These are phyloP conservation scores for Trypanosoma congolense DNA, from an alignment of 208 protist species.

Conservation along the genomic window DNA sequence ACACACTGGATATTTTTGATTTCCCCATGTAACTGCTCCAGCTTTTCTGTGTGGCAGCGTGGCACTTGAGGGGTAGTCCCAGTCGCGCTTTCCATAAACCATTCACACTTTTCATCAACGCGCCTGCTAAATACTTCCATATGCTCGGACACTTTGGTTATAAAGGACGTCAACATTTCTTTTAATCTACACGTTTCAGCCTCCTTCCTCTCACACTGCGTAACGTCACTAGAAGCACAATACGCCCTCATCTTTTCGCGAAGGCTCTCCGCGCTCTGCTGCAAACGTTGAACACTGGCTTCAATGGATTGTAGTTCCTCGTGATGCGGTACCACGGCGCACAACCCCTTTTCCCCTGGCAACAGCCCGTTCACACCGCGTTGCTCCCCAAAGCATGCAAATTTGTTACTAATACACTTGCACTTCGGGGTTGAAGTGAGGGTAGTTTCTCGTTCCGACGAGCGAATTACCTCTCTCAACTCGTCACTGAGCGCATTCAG, in stretches of 20 bases:
- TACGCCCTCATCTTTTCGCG: not conserved
- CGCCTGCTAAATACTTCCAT: slow-evolving; percentile 4
- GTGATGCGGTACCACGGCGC: no score
- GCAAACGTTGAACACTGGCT: not conserved
- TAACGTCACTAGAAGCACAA: not conserved
- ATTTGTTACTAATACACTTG: no score
- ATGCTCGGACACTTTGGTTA: slow-evolving; percentile 5
- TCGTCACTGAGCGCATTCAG: not conserved
- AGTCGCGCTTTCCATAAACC: slow-evolving; percentile 12
- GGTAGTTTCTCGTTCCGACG: no score
- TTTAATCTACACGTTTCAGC: not conserved
- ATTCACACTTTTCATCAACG: slow-evolving; percentile 9
- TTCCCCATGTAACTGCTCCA: slow-evolving; percentile 15
- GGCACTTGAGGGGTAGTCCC: slow-evolving; percentile 10
- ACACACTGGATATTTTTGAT: slow-evolving; percentile 10
- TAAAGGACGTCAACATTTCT: slow-evolving; percentile 3
- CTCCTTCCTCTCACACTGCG: not conserved
- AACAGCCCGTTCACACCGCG: no score
- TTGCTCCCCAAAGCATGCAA: no score
- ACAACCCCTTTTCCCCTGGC: no score
- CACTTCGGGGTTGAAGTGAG: no score
- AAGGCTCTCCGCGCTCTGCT: not conserved
- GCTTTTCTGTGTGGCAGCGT: slow-evolving; percentile 7
- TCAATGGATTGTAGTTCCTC: slow-evolving; percentile 4
- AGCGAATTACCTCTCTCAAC: not conserved